These are phyloP conservation scores for Geranomyces michiganensis DNA, from an alignment of 192 early-diverging fungal genomes.

Conservation along the genomic window DNA sequence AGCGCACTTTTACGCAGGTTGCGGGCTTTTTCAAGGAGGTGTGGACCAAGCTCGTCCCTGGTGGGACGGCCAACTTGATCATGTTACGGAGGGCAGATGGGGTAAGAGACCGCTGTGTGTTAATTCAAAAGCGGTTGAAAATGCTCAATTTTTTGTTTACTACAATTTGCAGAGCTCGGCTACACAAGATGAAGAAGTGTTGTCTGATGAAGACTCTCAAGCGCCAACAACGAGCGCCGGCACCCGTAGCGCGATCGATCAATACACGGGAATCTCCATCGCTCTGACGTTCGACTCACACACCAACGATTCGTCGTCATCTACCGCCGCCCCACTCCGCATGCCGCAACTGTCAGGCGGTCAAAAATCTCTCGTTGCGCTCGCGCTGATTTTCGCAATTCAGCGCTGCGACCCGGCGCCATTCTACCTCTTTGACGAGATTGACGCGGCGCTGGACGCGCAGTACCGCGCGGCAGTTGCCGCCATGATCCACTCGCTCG, in stretches of 20 bases:
- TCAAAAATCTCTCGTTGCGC: conserved; percentile 96
- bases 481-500: conserved; percentile 88
- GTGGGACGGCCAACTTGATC: conserved; percentile 79
- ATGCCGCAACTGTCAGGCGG: conserved; percentile 98
- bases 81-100: conserved; percentile 73
- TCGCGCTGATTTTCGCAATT: conserved; percentile 97
- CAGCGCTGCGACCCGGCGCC: conserved; percentile 98
- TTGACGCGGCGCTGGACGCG: conserved; percentile 96
- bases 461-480: conserved; percentile 94
- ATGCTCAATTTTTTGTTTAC: too few relatives aligned
- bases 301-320: conserved; percentile 66
- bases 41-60: conserved; percentile 89
- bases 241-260: conserved; percentile 58
- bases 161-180: conserved; percentile 19
- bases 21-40: conserved; percentile 84
- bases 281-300: conserved; percentile 93
- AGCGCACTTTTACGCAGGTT: conserved; percentile 93
- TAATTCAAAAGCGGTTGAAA: too few relatives aligned
- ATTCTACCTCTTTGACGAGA: conserved; percentile 99
- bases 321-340: conserved; percentile 45
- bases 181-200: conserved; percentile 14
- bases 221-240: neutral
- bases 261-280: conserved; percentile 90
- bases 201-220: neutral
- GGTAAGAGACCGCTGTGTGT: conserved; percentile 25